Percentiles rank a stretch among this genome's conserved stretches.
Evolutionary conservation across 768 basidiomycete genomes (phyloP).

Genomic region (Tylopilus felleus): DNA sequence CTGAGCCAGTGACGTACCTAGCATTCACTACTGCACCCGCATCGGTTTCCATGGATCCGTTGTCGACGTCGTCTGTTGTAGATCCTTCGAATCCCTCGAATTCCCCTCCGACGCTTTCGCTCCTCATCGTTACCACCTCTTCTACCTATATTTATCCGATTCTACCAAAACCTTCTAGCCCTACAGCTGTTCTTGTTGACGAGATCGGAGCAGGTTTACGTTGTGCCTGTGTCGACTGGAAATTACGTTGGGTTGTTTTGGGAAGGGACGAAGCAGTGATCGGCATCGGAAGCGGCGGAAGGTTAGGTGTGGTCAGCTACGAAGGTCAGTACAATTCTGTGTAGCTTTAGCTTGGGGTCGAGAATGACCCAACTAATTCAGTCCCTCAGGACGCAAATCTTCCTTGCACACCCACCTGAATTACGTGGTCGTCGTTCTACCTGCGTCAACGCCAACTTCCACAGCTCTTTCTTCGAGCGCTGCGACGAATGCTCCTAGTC

Average conservation of each 20-base stretch:
- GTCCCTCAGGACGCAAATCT: conserved; percentile 45
- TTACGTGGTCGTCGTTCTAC: conserved; percentile 88
- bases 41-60: conserved; percentile 23
- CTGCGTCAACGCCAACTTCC: conserved; percentile 69
- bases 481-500: conserved; percentile 49
- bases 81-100: conserved; percentile 17
- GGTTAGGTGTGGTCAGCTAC: conserved; percentile 84
- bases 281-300: conserved; percentile 74
- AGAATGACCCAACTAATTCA: not conserved
- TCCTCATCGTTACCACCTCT: conserved; percentile 89
- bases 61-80: conserved; percentile 5
- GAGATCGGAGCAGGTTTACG: conserved; percentile 84
- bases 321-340: conserved; percentile 58
- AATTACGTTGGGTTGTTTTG: conserved; percentile 70
- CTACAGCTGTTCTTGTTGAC: conserved; percentile 67
- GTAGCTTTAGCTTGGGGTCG: not conserved
- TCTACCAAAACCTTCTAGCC: conserved; percentile 66
- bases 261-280: conserved; percentile 93
- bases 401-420: conserved; percentile 75
- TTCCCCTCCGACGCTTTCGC: conserved; percentile 45
- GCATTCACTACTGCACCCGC: conserved; percentile 59
- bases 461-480: conserved; percentile 43
- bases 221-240: conserved; percentile 80
- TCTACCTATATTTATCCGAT: conserved; percentile 75
- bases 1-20: conserved; percentile 90